phyloP scores from a whole-genome alignment of 768 basidiomycete species.

The Hydnomerulius pinastri region DNA sequence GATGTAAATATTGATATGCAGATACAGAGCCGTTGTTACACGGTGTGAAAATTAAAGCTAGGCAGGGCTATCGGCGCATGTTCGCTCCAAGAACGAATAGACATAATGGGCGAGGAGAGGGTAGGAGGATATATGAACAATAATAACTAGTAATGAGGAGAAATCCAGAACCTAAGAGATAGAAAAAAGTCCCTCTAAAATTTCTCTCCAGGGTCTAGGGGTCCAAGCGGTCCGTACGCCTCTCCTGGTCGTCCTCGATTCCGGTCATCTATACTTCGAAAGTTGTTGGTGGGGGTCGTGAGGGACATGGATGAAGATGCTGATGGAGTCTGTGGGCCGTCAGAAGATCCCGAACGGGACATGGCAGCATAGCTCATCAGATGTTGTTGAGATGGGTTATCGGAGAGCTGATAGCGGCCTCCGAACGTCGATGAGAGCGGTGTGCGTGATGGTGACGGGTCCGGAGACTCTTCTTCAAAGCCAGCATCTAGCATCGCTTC shows the following conservation, averaged over 20 bases:
- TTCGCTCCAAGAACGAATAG: background rate
- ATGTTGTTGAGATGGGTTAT: constrained; percentile 44
- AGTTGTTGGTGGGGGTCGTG: constrained; percentile 34
- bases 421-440: constrained; percentile 35
- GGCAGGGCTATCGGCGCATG: constrained; percentile 3
- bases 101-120: background rate
- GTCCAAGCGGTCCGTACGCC: constrained; percentile 55
- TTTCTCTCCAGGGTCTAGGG: constrained; percentile 59
- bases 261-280: constrained; percentile 36
- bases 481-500: constrained; percentile 92
- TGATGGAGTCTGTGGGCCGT: constrained; percentile 25
- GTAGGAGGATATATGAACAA: constrained; percentile 10
- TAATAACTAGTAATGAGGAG: constrained; percentile 20
- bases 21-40: constrained; percentile 12
- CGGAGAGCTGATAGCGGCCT: constrained; percentile 64
- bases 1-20: constrained; percentile 3
- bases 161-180: constrained; percentile 34
- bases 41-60: background rate
- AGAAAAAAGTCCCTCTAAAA: constrained; percentile 41
- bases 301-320: constrained; percentile 37
- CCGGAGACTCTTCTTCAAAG: constrained; percentile 66
- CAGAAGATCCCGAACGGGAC: constrained; percentile 47
- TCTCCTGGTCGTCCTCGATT: constrained; percentile 38
- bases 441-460: constrained; percentile 46
- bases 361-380: constrained; percentile 54